Percentiles rank a stretch among this genome's conserved stretches.
Evolutionary conservation across 768 basidiomycete species (phyloP).

Genomic region (Postia placenta): DNA sequence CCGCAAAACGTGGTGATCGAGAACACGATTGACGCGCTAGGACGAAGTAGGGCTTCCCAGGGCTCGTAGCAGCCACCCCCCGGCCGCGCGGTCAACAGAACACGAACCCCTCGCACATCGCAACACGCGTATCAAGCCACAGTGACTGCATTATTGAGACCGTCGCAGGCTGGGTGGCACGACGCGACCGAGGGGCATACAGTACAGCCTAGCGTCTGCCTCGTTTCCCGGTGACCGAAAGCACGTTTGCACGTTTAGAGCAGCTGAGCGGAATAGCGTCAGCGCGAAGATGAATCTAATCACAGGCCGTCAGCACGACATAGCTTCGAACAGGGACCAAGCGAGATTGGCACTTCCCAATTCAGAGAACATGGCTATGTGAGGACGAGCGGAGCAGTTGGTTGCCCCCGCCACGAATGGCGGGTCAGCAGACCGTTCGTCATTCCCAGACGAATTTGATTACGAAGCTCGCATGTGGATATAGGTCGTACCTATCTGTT

Average conservation of each 20-base stretch:
- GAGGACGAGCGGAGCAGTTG: not conserved
- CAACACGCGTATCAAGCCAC: conserved; percentile 2
- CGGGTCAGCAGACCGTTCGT: not conserved
- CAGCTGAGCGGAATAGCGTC: too few relatives aligned
- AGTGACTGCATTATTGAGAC: not conserved
- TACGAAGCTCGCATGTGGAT: not conserved
- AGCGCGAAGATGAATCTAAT: not conserved
- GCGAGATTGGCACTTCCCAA: not conserved
- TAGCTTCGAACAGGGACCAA: not conserved
- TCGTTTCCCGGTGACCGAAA: not conserved
- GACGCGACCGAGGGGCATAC: not conserved
- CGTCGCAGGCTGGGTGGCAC: not conserved
- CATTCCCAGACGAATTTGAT: not conserved
- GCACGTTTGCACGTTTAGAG: not conserved
- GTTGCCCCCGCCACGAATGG: not conserved
- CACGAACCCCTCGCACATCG: not conserved
- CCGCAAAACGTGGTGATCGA: not conserved
- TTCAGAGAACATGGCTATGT: not conserved
- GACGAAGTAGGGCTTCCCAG: not conserved
- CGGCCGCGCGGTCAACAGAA: not conserved
- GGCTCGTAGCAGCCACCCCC: conserved; percentile 1
- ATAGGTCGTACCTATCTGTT: not conserved
- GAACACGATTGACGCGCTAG: conserved; percentile 1
- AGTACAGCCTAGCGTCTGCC: not conserved
- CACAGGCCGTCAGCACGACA: not conserved